Evolutionary conservation across 768 basidiomycete genomes (phyloP), one percentile per base, ranked within the genome.

Genomic region (Pisolithus tinctorius): DNA sequence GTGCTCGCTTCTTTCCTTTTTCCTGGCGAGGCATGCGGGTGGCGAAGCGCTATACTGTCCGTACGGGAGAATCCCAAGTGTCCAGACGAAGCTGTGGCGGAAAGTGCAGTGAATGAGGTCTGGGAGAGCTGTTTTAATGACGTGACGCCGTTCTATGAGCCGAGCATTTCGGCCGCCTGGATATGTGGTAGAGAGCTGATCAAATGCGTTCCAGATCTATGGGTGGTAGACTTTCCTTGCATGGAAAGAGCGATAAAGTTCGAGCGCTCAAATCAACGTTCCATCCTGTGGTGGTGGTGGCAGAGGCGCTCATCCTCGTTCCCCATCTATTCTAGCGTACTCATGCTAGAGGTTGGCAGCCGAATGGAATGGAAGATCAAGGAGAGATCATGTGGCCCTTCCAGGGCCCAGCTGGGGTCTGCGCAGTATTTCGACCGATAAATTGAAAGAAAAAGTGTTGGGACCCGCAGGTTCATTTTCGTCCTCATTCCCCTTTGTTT

Each of bases 81-180:
- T 63, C 83, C 84, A 1, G 80, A 86, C 60, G 68, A 74, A 38
- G 88, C 76, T 5, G 73, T 86, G 25, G 95, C 94, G 10, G 92
- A 93, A 65, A 78, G 79, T 51, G 93, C 84, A 1, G 94, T 98
- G 43, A 96, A 97, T 58, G 90, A 96, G 65, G 95, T 95, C 31
- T 99, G 90, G 88, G 93, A 93, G 62, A 93, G 90, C 59, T 99
- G 95, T 67, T 93, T 90, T 69, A 84, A 79, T 36, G 96, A 98
- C 64, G 97, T 94, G 6, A 72, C 94, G 55, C 95, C 96, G 8
- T 99, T 97, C 66, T 95, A 99, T 66, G 94, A 98, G 85, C 91
- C 91, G 59, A 49, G 64, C 55, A 11, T 6, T 36, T 8, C 25
- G 11, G 27, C 1, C 29, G 23, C 16, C 13, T 25, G 45, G 3